Percentiles rank a stretch among this genome's conserved stretches.
phyloP scores from a whole-genome alignment of 1,139 yeast species.

The Suhomyces maxii region DNA sequence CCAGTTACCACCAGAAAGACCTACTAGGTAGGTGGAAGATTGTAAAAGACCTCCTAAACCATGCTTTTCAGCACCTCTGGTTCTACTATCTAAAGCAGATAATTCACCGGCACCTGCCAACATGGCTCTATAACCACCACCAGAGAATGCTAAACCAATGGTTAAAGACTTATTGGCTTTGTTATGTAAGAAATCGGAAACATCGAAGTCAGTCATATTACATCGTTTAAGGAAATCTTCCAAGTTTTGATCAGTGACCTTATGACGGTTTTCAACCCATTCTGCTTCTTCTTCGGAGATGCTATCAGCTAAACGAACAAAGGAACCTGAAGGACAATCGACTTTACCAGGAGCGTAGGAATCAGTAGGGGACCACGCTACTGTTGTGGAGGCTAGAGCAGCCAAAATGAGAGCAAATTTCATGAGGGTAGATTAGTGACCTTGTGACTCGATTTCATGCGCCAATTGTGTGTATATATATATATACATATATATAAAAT shows the following conservation, averaged over 20 bases:
- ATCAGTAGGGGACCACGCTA: constrained; percentile 22
- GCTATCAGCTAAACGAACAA: constrained; percentile 19
- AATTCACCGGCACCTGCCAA: constrained; percentile 28
- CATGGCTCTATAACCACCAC: constrained; percentile 33
- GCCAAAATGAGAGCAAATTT: background rate
- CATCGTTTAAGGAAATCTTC: constrained; percentile 20
- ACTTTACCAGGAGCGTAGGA: constrained; percentile 26
- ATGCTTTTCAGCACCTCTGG: constrained; percentile 47
- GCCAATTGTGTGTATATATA: no score
- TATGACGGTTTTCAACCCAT: constrained; percentile 22
- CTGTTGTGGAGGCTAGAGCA: background rate
- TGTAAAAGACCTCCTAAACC: constrained; percentile 83
- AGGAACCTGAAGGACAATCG: constrained; percentile 19
- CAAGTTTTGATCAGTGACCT: constrained; percentile 22
- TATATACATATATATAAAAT: no score
- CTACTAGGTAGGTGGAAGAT: constrained; percentile 70
- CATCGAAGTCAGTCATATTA: constrained; percentile 23
- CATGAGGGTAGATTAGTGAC: background rate
- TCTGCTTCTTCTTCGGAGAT: constrained; percentile 19
- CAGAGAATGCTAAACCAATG: constrained; percentile 27
- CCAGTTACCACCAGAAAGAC: constrained; percentile 89
- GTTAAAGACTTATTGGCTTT: constrained; percentile 20
- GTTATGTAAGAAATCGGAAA: constrained; percentile 19
- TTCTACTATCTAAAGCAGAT: constrained; percentile 26
- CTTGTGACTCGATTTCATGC: no score